A percentile compares a stretch with the other conserved stretches of the same genome.
Evolutionary conservation across 768 basidiomycete species (phyloP).

Genomic region (Agrocybe praecox): DNA sequence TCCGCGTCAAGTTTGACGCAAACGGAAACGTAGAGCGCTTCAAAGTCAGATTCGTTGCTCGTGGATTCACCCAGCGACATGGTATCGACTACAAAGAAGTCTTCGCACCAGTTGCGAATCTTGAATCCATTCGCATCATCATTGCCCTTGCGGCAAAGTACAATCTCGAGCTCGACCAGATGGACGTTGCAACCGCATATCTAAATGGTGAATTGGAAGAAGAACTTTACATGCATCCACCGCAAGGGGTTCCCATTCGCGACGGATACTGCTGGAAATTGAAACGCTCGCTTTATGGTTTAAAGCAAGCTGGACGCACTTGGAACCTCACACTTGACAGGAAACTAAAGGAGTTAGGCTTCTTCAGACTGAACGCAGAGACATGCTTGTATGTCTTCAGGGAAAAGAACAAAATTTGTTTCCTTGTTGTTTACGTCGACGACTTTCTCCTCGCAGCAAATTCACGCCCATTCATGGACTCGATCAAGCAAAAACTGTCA

Average conservation of each 20-base stretch:
- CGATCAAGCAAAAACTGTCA: slow-evolving; percentile 16
- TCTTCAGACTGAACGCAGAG: slow-evolving; percentile 8
- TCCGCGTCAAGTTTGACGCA: slow-evolving; percentile 10
- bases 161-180: slow-evolving; percentile 19
- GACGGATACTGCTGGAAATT: slow-evolving; percentile 13
- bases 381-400: slow-evolving; percentile 9
- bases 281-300: slow-evolving; percentile 17
- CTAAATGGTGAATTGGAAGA: slow-evolving; percentile 18
- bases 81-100: slow-evolving; percentile 17
- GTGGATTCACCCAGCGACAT: slow-evolving; percentile 15
- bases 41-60: slow-evolving; percentile 15
- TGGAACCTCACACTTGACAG: slow-evolving; percentile 8
- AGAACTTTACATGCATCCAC: slow-evolving; percentile 17
- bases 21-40: slow-evolving; percentile 13
- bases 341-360: slow-evolving; percentile 11
- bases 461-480: slow-evolving; percentile 7
- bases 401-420: slow-evolving; percentile 5
- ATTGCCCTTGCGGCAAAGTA: slow-evolving; percentile 15
- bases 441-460: slow-evolving; percentile 9
- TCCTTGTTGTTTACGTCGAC: slow-evolving; percentile 9
- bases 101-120: slow-evolving; percentile 17
- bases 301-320: slow-evolving; percentile 16
- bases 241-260: slow-evolving; percentile 6
- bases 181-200: slow-evolving; percentile 21
- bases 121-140: slow-evolving; percentile 17